Conservation (phyloP, 2,329 filamentous ascomycete species). For the Tolypocladium guangdongense region DNA sequence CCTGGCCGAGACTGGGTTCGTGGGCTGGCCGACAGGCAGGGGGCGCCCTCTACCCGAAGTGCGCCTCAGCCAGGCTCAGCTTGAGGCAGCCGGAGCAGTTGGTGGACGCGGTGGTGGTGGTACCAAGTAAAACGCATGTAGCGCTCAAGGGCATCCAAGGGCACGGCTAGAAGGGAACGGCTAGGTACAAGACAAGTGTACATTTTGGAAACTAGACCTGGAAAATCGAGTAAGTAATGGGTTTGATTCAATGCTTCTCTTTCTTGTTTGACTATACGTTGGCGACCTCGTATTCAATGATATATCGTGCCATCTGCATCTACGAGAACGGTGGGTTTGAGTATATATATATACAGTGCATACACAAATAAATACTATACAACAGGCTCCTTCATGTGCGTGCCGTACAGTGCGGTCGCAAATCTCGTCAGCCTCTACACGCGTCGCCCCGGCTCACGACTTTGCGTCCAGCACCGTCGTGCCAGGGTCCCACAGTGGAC, state of each 20-base stretch:
- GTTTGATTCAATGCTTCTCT: not conserved
- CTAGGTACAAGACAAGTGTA: not conserved
- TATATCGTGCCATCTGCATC: too few species aligned
- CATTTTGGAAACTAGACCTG: not conserved
- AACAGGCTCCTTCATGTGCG: not conserved
- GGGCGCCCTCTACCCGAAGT: conserved; percentile 14
- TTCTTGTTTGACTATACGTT: not conserved
- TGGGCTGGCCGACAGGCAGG: conserved; percentile 16
- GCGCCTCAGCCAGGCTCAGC: conserved; percentile 9
- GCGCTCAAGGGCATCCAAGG: not conserved
- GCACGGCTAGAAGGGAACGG: not conserved
- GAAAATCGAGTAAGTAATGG: not conserved
- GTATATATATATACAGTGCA: not conserved
- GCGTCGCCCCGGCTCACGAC: not conserved
- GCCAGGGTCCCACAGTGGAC: too few species aligned
- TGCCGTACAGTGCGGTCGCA: not conserved
- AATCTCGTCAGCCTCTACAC: not conserved
- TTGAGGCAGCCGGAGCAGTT: conserved; percentile 10
- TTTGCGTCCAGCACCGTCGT: not conserved
- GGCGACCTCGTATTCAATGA: too few species aligned
- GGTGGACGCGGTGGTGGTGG: conserved; percentile 12
- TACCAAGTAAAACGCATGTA: conserved; percentile 1
- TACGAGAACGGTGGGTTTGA: not conserved
- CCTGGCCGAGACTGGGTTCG: conserved; percentile 18
- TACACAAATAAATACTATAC: not conserved